Evolutionary conservation across 768 basidiomycete species (phyloP).

Genomic region (Naganishia vishniacii): DNA sequence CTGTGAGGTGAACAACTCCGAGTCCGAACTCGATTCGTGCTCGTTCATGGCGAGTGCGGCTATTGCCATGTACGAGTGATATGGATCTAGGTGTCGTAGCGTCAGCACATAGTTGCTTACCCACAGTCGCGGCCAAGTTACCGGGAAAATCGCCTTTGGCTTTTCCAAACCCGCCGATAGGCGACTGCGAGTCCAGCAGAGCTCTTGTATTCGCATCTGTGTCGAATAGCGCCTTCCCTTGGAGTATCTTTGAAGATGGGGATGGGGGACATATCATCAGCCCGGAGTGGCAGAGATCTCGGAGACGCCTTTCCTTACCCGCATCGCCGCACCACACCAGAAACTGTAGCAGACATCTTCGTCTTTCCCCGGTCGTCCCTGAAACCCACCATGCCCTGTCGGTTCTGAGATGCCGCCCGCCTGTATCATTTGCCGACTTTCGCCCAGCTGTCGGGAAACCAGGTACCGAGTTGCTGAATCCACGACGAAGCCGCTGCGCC

Average conservation of each 20-base stretch:
- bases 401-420: neutral
- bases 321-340: conserved; percentile 79
- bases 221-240: conserved; percentile 59
- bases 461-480: conserved; percentile 50
- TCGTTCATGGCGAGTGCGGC: conserved; percentile 29
- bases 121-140: conserved; percentile 44
- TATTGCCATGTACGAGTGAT: conserved; percentile 80
- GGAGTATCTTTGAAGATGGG: conserved; percentile 58
- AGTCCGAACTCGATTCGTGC: neutral
- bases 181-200: conserved; percentile 72
- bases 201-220: conserved; percentile 58
- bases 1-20: too few relatives aligned
- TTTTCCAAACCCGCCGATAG: conserved; percentile 82
- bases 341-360: conserved; percentile 95
- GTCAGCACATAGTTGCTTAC: neutral
- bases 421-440: neutral
- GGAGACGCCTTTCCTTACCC: conserved; percentile 55
- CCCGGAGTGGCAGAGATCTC: conserved; percentile 6
- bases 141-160: conserved; percentile 73
- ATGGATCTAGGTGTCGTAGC: conserved; percentile 61
- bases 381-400: conserved; percentile 61
- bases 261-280: too few relatives aligned
- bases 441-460: conserved; percentile 60
- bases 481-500: neutral
- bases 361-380: conserved; percentile 79